Base-by-base conservation (phyloP, 139 green algal species). In the Asterochloris sp. region DNA sequence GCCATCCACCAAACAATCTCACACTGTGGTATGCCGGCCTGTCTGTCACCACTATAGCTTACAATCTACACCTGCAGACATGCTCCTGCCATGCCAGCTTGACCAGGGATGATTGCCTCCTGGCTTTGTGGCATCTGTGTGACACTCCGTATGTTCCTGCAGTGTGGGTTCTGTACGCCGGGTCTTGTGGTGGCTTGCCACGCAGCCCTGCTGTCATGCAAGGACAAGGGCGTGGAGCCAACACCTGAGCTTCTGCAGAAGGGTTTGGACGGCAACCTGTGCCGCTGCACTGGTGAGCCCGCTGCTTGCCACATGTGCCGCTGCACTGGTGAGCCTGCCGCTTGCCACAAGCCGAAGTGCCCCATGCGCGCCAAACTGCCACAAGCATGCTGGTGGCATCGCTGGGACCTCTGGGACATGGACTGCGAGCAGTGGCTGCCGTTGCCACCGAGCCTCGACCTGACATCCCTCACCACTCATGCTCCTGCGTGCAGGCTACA, bases 121-220 rank as follows among this genome's bases (percentile, higher is more conserved):
- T 76, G 19, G 71, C 71, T 28, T 54, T 54, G 38, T 54, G 38
- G 38, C 38, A 2, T 54, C 38, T 54, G 38, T 76, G 24, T 62
- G 71, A 21, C 17, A 13, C 71, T 76, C 71, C 6, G 24, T 10
- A 28, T 38, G n/a, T 76, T 24, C 16, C 85, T 60, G 69, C 92
- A 97, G 80, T 97, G 93, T 79, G 93, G 93, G 54, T 95, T 91
- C 88, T 97, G 93, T 88, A 95, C 92, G 0, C 92, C 93, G 24
- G 93, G 92, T n/a, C 87, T 95, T 28, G 87, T 91, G 0, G 81
- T 93, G 0, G 86, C 87, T 8, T 88, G 79, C 54, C 88, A 90
- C 23, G 82, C 88, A 11, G 85, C 85, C 15, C 83, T 92, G 16
- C 62, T 60, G 60, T 84, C 84, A 29, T 81, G 80, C 15, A 23